A percentile compares a stretch with the other conserved stretches of the same genome.
phyloP scores from a whole-genome alignment of 1,284 basidiomycete genomes.

The Apiotrichum domesticum region DNA sequence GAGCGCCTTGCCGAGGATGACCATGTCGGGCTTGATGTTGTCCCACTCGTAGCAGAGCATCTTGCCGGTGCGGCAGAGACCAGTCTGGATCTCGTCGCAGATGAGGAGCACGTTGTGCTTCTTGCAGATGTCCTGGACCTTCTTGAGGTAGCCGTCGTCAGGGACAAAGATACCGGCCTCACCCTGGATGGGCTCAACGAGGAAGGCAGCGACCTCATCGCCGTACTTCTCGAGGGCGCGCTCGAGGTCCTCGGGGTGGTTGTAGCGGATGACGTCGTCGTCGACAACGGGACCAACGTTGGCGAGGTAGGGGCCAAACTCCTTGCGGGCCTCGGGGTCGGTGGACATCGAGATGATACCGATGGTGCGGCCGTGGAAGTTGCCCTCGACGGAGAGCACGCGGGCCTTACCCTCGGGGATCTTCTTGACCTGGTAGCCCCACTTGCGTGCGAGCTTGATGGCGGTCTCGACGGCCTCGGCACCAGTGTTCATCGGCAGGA shows the following conservation, averaged over 20 bases:
- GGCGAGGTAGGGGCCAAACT: slow-evolving; percentile 86
- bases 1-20: slow-evolving; percentile 92
- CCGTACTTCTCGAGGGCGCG: slow-evolving; percentile 76
- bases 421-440: slow-evolving; percentile 82
- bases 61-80: slow-evolving; percentile 45
- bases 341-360: slow-evolving; percentile 92
- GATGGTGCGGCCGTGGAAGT: slow-evolving; percentile 93
- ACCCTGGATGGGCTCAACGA: slow-evolving; percentile 96
- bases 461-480: slow-evolving; percentile 95
- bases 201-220: slow-evolving; percentile 80
- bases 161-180: slow-evolving; percentile 96
- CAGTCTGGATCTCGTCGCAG: slow-evolving; percentile 98
- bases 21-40: slow-evolving; percentile 80
- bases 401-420: slow-evolving; percentile 77
- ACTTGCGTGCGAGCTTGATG: slow-evolving; percentile 74
- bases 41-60: slow-evolving; percentile 81
- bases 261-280: slow-evolving; percentile 65
- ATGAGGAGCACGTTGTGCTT: slow-evolving; percentile 92
- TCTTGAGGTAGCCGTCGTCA: slow-evolving; percentile 75
- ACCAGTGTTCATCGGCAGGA: slow-evolving; percentile 99
- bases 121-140: slow-evolving; percentile 77
- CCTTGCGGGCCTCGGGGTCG: slow-evolving; percentile 78
- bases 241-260: slow-evolving; percentile 74
- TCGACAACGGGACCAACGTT: slow-evolving; percentile 67
- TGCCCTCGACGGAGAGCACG: slow-evolving; percentile 79